Evolutionary conservation across 805 yeast genomes (phyloP).

Genomic region (Komagataella populi): DNA sequence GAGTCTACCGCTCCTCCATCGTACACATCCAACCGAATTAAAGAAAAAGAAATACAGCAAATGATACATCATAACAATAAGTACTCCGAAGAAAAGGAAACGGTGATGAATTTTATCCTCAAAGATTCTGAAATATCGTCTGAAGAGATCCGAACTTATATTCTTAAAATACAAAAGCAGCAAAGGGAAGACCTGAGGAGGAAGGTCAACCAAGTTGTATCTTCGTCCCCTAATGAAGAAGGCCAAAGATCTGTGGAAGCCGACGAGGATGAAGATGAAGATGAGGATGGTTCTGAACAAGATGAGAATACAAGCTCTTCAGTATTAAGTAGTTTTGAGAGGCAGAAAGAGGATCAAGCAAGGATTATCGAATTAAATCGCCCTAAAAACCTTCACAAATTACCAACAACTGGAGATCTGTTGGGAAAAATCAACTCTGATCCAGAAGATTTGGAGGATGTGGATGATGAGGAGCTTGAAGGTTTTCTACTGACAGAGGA

Average conservation of each 20-base stretch:
- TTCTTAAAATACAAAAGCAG: constrained; percentile 15
- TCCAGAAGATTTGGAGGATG: constrained; percentile 54
- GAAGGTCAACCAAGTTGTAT: constrained; percentile 5
- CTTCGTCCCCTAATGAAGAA: not conserved
- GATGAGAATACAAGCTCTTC: constrained; percentile 9
- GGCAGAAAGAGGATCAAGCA: constrained; percentile 4
- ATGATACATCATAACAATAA: constrained; percentile 10
- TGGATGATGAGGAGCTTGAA: constrained; percentile 73
- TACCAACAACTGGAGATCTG: constrained; percentile 47
- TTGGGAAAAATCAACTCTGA: constrained; percentile 42
- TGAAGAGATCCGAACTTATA: constrained; percentile 23
- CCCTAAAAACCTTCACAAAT: constrained; percentile 38
- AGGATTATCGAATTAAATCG: constrained; percentile 27
- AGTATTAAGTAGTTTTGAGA: constrained; percentile 5
- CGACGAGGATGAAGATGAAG: constrained; percentile 8
- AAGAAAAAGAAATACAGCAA: constrained; percentile 21
- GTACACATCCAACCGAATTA: constrained; percentile 44
- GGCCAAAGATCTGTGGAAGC: not conserved
- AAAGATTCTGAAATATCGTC: constrained; percentile 29
- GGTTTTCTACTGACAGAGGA: constrained; percentile 47
- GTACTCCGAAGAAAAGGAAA: constrained; percentile 23
- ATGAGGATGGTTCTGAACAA: constrained; percentile 13
- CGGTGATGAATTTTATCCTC: constrained; percentile 27
- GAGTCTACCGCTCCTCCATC: constrained; percentile 72
- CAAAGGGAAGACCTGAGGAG: constrained; percentile 12